These are phyloP conservation scores for Geoglossum glabrum DNA, from an alignment of 495 filamentous ascomycete genomes.

Conservation along the genomic window DNA sequence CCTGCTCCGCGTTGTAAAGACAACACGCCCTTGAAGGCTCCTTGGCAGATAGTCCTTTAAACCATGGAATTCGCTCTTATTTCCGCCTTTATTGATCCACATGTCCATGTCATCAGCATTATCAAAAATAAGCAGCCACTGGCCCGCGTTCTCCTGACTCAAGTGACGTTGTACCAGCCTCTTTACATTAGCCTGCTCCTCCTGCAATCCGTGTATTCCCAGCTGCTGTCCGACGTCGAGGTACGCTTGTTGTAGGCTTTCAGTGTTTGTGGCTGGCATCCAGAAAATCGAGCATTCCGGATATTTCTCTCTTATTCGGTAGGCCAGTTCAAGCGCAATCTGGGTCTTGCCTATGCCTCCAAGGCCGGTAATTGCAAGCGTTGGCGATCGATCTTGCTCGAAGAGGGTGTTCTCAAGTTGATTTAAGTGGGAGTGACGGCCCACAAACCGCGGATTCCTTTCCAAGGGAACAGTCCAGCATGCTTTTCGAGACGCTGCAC, in stretches of 20 bases:
- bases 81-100: background rate
- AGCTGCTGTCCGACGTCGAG: background rate
- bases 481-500: background rate
- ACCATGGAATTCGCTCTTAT: too few relatives aligned
- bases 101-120: background rate
- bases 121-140: background rate
- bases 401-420: conserved; percentile 3
- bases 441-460: background rate
- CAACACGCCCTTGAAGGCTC: conserved; percentile 1
- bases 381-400: background rate
- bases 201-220: background rate
- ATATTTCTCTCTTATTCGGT: background rate
- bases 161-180: background rate
- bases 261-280: conserved; percentile 3
- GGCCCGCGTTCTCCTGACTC: background rate
- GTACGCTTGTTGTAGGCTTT: background rate
- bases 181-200: background rate
- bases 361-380: conserved; percentile 7
- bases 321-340: conserved; percentile 6
- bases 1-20: conserved; percentile 9
- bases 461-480: background rate
- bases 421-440: background rate
- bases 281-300: conserved; percentile 9
- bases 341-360: conserved; percentile 11
- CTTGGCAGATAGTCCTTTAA: conserved; percentile 5